phyloP scores from a whole-genome alignment of 805 yeast genomes.

The Saturnispora saitoi region DNA sequence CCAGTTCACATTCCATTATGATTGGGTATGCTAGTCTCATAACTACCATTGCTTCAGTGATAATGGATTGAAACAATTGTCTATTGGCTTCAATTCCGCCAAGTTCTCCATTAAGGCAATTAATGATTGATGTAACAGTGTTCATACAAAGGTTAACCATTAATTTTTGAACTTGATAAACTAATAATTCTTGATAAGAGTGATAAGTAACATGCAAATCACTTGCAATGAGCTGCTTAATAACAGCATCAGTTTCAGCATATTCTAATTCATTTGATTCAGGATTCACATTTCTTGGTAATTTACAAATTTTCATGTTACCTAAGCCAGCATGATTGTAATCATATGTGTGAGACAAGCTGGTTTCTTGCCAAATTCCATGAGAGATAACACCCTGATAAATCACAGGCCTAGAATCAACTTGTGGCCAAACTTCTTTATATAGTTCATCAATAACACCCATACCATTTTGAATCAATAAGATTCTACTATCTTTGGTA shows the following conservation, averaged over 20 bases:
- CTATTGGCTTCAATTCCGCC: constrained; percentile 31
- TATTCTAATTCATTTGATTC: background rate
- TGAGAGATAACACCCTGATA: constrained; percentile 76
- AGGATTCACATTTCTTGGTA: constrained; percentile 35
- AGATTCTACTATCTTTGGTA: constrained; percentile 40
- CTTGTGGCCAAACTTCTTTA: constrained; percentile 45
- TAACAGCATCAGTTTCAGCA: constrained; percentile 11
- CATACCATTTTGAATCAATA: constrained; percentile 80
- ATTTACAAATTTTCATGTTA: constrained; percentile 45
- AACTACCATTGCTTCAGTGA: constrained; percentile 38
- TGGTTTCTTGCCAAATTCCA: constrained; percentile 52
- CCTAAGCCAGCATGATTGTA: constrained; percentile 70
- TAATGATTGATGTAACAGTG: constrained; percentile 69
- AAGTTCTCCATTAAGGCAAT: constrained; percentile 73
- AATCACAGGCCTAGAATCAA: constrained; percentile 42
- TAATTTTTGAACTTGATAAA: constrained; percentile 64
- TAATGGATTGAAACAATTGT: constrained; percentile 32
- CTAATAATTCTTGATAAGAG: constrained; percentile 37
- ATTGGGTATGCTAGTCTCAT: constrained; percentile 28
- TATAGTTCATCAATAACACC: constrained; percentile 54
- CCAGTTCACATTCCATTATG: constrained; percentile 26
- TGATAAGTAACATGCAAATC: constrained; percentile 26
- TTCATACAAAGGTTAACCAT: constrained; percentile 78
- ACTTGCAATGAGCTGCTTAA: constrained; percentile 20
- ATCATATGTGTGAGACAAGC: constrained; percentile 28